Base-by-base conservation (phyloP, 129 eudicot genomes). In the Artemisia annua region DNA sequence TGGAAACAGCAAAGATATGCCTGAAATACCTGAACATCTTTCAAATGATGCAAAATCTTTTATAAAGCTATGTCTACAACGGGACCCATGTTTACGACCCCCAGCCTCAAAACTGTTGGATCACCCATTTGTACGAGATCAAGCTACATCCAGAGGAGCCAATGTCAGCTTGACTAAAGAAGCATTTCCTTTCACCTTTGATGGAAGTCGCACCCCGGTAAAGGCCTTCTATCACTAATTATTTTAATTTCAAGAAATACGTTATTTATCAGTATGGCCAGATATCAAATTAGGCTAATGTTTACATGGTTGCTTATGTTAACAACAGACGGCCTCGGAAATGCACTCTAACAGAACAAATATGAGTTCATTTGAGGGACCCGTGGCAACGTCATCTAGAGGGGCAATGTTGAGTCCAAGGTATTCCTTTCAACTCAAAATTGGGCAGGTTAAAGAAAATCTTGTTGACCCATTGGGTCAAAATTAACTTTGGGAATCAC, bases 1-100 rank as follows among this genome's bases (percentile, higher is more conserved):
- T 65, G 99, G 99, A 75, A 94, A 94, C 75, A 94, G 99, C 91
- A 94, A 86, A 86, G 99, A 94, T 78, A 75, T 85, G 69, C 99
- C 99, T 10, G 96, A 86, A 70, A 90, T 94, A 72, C 99, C 99
- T 0, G 83, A 80, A 62, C 89, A 86, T 79, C 89, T 94, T 79
- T 94, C 99, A 12, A 54, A 57, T 63, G 89, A 90, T 72, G 97
- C 97, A 60, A 94, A 90, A 80, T 76, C 78, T 73, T 94, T 94
- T 72, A 84, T 94, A 71, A 83, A 81, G 71, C 82, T 60, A 53
- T 94, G 99, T 82, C 78, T 94, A 72, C 99, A 90, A 77, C 85
- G 99, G 50, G 91, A 94, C 64, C 99, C 97, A 20, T 76, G 75
- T 18, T 72, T 81, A n/a, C 86, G 99, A 12, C 97, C 99, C 53